Conservation (phyloP, 2,329 filamentous ascomycete genomes). For the Cryphonectria parasitica region DNA sequence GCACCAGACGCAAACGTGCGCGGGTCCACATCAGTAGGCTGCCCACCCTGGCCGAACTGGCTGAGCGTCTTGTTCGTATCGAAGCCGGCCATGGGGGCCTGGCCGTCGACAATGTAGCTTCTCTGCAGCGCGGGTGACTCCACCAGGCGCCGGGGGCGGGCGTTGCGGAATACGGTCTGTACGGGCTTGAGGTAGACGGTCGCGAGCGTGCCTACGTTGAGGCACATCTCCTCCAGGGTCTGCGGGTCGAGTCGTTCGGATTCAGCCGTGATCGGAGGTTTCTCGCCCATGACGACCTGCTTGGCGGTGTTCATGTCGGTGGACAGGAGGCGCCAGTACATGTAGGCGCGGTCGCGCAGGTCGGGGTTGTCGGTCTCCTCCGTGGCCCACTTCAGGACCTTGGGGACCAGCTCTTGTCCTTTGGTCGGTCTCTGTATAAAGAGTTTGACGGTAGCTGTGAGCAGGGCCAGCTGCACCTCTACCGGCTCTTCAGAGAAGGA, state of each 20-base stretch:
- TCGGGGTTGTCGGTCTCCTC: slow-evolving; percentile 99
- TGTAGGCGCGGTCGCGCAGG: slow-evolving; percentile 92
- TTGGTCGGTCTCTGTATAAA: slow-evolving; percentile 97
- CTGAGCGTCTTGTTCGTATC: slow-evolving; percentile 65
- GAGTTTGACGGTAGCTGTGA: slow-evolving; percentile 95
- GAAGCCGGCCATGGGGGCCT: slow-evolving; percentile 40
- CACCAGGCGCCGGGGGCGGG: slow-evolving; percentile 75
- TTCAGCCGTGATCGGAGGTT: slow-evolving; percentile 94
- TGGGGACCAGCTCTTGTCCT: slow-evolving; percentile 89
- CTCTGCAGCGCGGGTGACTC: slow-evolving; percentile 87
- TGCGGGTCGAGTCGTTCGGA: slow-evolving; percentile 89
- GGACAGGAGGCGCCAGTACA: slow-evolving; percentile 98
- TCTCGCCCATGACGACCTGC: slow-evolving; percentile 93
- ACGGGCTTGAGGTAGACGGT: slow-evolving; percentile 98
- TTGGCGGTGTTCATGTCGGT: slow-evolving; percentile 88
- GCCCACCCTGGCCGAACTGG: slow-evolving; percentile 58
- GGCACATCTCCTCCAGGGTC: slow-evolving; percentile 95
- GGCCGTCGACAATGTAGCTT: slow-evolving; percentile 62
- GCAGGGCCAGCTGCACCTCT: slow-evolving; percentile 90
- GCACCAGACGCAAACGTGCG: slow-evolving; percentile 38
- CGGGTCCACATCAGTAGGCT: slow-evolving; percentile 55
- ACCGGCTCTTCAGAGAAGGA: slow-evolving; percentile 93
- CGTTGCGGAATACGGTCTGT: slow-evolving; percentile 92
- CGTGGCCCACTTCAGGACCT: slow-evolving; percentile 96
- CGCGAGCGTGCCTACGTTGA: slow-evolving; percentile 92